These are phyloP conservation scores for Dictyostelium capitatum DNA, from an alignment of 78 protist genomes.

Conservation along the genomic window DNA sequence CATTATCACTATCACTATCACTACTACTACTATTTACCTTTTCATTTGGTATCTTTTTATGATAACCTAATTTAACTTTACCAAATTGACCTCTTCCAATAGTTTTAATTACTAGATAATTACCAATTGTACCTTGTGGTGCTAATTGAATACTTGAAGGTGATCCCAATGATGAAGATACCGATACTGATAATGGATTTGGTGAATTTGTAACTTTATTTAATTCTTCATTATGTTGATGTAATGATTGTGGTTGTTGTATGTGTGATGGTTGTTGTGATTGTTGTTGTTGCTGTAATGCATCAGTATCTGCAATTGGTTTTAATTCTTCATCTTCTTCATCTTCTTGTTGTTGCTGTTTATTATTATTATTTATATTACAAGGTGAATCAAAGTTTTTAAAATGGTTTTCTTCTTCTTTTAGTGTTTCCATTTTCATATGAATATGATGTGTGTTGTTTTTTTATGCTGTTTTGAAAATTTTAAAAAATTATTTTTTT, in stretches of 20 bases:
- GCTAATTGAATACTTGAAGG: neutral
- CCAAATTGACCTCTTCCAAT: conserved; percentile 89
- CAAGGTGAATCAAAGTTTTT: conserved; percentile 3
- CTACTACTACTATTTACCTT: conserved; percentile 36
- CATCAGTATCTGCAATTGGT: neutral
- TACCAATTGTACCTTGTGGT: conserved; percentile 72
- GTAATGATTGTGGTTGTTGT: neutral
- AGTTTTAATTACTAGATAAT: conserved; percentile 78
- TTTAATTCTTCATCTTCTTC: neutral
- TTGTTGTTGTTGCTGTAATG: neutral
- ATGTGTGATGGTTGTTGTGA: no score
- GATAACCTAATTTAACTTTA: conserved; percentile 86
- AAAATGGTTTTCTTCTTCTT: conserved; percentile 10
- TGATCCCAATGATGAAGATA: conserved; percentile 2
- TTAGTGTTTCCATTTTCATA: conserved; percentile 12
- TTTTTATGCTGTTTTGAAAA: no score
- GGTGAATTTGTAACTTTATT: neutral
- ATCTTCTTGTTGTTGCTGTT: neutral
- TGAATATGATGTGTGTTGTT: no score
- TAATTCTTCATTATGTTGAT: neutral
- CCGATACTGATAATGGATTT: conserved; percentile 3
- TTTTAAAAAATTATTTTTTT: no score
- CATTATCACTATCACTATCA: neutral
- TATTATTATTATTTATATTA: neutral
- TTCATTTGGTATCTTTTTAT: conserved; percentile 80